Percentiles rank a stretch among this genome's conserved stretches.
Conservation (phyloP, 192 early-diverging fungal species). For the Coemansia sp. region DNA sequence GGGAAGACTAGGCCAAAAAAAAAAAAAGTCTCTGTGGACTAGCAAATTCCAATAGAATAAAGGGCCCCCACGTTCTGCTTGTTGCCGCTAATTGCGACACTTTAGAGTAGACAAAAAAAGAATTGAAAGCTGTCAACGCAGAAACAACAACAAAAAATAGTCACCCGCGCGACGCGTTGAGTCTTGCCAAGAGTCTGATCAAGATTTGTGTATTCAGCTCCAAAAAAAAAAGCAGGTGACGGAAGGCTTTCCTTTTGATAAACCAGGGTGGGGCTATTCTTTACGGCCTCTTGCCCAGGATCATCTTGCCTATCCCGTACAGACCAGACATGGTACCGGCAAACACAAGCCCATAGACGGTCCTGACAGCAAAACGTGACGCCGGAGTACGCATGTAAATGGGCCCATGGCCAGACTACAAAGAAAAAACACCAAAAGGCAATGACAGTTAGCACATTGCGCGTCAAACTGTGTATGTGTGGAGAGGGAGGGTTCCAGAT, state of each 20-base stretch:
- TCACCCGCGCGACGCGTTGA: no score
- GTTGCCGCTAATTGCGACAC: no score
- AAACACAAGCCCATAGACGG: constrained; percentile 17
- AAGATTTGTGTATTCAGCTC: neutral
- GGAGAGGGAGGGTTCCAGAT: neutral
- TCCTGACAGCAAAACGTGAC: constrained; percentile 14
- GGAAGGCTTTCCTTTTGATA: neutral
- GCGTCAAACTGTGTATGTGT: neutral
- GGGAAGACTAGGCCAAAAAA: no score
- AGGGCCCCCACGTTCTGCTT: no score
- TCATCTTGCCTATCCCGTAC: constrained; percentile 26
- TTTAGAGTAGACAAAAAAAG: constrained; percentile 3
- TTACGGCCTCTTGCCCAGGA: constrained; percentile 21
- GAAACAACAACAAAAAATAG: no score
- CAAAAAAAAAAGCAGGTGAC: neutral
- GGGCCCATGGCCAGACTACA: constrained; percentile 39
- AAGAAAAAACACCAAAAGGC: neutral
- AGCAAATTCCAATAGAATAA: no score
- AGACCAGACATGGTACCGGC: constrained; percentile 11
- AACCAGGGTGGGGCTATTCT: no score
- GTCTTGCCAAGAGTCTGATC: no score
- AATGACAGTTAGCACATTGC: neutral
- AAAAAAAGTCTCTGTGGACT: no score
- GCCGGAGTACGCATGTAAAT: constrained; percentile 38
- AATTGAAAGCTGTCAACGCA: no score